Evolutionary conservation across 441 rosid genomes (phyloP).

Genomic region (Erodium texanum): DNA sequence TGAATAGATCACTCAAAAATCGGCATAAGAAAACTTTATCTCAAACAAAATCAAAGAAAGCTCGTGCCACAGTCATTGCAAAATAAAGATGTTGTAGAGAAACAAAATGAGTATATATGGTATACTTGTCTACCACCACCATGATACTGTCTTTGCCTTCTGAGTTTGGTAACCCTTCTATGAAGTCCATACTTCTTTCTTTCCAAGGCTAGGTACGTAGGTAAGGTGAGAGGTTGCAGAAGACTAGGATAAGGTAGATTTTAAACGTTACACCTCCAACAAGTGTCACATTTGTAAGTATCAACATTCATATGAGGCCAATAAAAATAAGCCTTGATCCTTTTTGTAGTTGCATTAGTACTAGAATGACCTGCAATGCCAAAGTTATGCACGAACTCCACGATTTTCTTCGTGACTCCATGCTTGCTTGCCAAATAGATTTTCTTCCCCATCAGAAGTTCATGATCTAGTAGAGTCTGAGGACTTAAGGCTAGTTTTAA

Average conservation of each 20-base stretch:
- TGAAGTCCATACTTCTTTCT: too few relatives aligned
- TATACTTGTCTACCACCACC: slow-evolving; percentile 10
- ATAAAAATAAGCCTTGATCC: not conserved
- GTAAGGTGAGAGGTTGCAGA: too few relatives aligned
- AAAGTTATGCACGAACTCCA: not conserved
- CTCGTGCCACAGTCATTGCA: not conserved
- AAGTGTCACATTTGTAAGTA: too few relatives aligned
- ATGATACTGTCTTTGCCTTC: not conserved
- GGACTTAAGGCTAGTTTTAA: too few relatives aligned
- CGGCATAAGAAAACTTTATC: not conserved
- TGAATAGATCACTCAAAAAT: not conserved
- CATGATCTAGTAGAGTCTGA: too few relatives aligned
- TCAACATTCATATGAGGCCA: not conserved
- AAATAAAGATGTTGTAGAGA: not conserved
- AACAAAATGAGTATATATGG: slow-evolving; percentile 5
- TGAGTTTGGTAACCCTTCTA: not conserved
- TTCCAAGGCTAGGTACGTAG: too few relatives aligned
- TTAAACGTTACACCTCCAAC: too few relatives aligned
- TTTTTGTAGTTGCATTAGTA: not conserved
- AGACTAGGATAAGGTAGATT: too few relatives aligned
- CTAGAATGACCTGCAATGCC: not conserved
- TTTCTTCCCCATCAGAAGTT: not conserved
- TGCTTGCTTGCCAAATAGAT: not conserved
- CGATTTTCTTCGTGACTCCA: not conserved
- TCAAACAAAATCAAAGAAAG: not conserved